These are phyloP conservation scores for Eleusine coracana DNA, from an alignment of 176 grass and related monocot genomes.

Conservation along the genomic window DNA sequence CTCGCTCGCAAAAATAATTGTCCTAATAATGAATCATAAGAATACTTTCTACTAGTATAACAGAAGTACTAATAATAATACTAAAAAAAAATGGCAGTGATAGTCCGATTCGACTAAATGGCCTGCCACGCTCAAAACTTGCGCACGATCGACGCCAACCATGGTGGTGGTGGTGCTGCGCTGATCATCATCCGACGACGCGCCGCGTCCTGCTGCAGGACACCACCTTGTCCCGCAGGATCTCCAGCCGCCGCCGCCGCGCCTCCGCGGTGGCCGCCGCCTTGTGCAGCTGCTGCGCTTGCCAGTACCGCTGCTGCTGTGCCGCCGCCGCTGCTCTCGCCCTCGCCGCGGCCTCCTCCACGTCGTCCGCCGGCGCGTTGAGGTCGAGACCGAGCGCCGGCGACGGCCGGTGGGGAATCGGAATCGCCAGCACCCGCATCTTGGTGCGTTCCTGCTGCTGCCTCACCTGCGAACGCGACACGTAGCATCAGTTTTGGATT, in stretches of 20 bases:
- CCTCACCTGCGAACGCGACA: constrained; percentile 42
- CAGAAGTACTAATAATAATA: not conserved
- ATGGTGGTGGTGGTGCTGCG: no score
- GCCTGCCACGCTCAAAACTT: not conserved
- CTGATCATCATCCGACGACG: not conserved
- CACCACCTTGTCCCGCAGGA: constrained; percentile 34
- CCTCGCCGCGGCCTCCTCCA: not conserved
- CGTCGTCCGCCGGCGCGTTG: constrained; percentile 38
- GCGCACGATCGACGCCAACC: not conserved
- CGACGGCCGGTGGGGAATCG: not conserved
- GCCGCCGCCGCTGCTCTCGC: not conserved
- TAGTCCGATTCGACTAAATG: no score
- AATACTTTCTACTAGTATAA: not conserved
- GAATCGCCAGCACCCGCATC: not conserved
- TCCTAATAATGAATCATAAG: not conserved
- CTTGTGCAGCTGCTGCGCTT: constrained; percentile 17
- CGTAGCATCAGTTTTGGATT: not conserved
- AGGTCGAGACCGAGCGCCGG: constrained; percentile 30
- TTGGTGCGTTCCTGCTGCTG: not conserved
- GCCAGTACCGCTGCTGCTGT: not conserved
- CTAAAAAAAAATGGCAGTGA: not conserved
- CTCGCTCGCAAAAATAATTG: not conserved
- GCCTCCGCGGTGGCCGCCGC: constrained; percentile 39
- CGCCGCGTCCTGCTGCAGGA: constrained; percentile 41
- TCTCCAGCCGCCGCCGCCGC: constrained; percentile 36